These are phyloP conservation scores for Erysimum cheiranthoides DNA, from an alignment of 345 rosid genomes.

Conservation along the genomic window DNA sequence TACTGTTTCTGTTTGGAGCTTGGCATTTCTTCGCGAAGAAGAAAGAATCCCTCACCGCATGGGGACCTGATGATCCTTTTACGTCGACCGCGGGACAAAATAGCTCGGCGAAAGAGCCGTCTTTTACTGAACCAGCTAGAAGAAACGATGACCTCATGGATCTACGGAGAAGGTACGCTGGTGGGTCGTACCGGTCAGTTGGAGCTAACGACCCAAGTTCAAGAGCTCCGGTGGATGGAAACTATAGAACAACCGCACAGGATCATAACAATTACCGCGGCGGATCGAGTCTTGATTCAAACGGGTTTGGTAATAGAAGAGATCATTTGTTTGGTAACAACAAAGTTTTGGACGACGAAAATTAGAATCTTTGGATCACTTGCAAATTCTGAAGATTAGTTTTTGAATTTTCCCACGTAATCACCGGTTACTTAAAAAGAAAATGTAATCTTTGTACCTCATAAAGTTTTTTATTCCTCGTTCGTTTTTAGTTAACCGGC, in stretches of 20 bases:
- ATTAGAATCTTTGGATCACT: slow-evolving; percentile 30
- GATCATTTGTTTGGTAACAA: slow-evolving; percentile 60
- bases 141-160: slow-evolving; percentile 70
- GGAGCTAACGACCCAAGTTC: slow-evolving; percentile 55
- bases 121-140: slow-evolving; percentile 63
- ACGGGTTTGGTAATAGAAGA: slow-evolving; percentile 76
- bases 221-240: slow-evolving; percentile 63
- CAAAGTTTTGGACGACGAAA: slow-evolving; percentile 63
- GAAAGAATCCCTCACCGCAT: slow-evolving; percentile 85
- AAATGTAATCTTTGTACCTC: slow-evolving; percentile 23
- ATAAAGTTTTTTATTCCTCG: background rate
- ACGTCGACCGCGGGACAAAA: slow-evolving; percentile 58
- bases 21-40: slow-evolving; percentile 98
- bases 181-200: slow-evolving; percentile 60
- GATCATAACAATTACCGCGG: slow-evolving; percentile 65
- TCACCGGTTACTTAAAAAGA: slow-evolving; percentile 8
- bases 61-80: slow-evolving; percentile 95
- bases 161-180: slow-evolving; percentile 65
- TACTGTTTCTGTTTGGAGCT: slow-evolving; percentile 82
- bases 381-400: slow-evolving; percentile 13
- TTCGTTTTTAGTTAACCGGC: background rate
- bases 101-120: slow-evolving; percentile 58
- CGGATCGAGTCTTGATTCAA: slow-evolving; percentile 61
- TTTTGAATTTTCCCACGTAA: background rate
- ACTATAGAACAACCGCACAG: slow-evolving; percentile 57